Percentiles rank a stretch among this genome's conserved stretches.
Conservation (phyloP, 108 stramenopile species). For the Discostella pseudostelligera region DNA sequence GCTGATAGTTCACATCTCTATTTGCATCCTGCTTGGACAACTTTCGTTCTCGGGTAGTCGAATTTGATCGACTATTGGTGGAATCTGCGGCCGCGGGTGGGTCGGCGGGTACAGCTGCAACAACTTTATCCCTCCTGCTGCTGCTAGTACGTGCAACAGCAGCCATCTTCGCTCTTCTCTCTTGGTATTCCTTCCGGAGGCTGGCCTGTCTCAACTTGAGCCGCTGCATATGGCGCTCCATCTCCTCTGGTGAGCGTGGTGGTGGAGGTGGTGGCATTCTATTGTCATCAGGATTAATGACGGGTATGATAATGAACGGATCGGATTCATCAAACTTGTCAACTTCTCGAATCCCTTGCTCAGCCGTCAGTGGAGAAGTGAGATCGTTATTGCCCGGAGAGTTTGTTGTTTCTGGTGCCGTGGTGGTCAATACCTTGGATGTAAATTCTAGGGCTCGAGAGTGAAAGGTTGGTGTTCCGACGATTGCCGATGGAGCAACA, state of each 20-base stretch:
- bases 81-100: too few relatives aligned
- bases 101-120: too few relatives aligned
- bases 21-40: too few relatives aligned
- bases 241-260: conserved; percentile 25
- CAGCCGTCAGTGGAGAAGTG: too few relatives aligned
- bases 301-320: conserved; percentile 36
- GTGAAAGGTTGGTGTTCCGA: not conserved
- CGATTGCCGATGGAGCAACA: not conserved
- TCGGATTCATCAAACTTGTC: conserved; percentile 35
- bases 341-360: too few relatives aligned
- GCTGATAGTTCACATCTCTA: too few relatives aligned
- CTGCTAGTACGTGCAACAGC: too few relatives aligned
- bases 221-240: conserved; percentile 17
- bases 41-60: too few relatives aligned
- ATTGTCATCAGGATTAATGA: not conserved
- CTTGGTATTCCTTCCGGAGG: too few relatives aligned
- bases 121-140: too few relatives aligned
- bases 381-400: not conserved
- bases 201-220: conserved; percentile 24
- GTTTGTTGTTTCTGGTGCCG: not conserved
- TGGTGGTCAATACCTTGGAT: not conserved
- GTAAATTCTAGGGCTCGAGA: conserved; percentile 10
- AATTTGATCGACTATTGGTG: too few relatives aligned
- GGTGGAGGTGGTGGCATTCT: conserved; percentile 30
- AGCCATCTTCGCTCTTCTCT: too few relatives aligned